Percentiles rank a stretch among this genome's conserved stretches.
Conservation (phyloP, 306 rosid genomes). For the Vigna hirtella region DNA sequence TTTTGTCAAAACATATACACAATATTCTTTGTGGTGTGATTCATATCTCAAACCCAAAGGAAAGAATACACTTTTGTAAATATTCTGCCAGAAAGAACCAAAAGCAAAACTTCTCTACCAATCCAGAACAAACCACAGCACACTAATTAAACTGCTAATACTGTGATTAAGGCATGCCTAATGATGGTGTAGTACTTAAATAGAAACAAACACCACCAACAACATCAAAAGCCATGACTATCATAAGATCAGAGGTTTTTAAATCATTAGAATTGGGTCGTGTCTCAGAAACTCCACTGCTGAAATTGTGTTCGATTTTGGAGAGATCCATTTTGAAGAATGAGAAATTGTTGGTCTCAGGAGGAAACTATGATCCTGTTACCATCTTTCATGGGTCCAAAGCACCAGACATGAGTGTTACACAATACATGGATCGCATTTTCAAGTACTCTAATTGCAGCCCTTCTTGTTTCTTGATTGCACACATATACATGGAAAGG, state of each 20-base stretch:
- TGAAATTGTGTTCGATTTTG: conserved; percentile 45
- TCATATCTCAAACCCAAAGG: conserved; percentile 52
- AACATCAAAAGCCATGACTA: conserved; percentile 13
- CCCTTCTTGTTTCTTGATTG: conserved; percentile 65
- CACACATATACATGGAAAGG: conserved; percentile 74
- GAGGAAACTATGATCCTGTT: conserved; percentile 41
- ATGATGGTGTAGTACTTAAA: neutral
- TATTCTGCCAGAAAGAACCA: conserved; percentile 19
- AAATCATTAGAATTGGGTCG: conserved; percentile 40
- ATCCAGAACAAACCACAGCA: conserved; percentile 8
- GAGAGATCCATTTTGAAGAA: conserved; percentile 58
- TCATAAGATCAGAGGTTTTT: conserved; percentile 11
- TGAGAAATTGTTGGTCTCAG: conserved; percentile 44
- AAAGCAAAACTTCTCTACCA: conserved; percentile 14
- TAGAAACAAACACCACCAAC: neutral
- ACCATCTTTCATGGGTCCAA: conserved; percentile 64
- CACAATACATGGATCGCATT: conserved; percentile 64
- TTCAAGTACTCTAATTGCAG: conserved; percentile 66
- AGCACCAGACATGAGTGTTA: conserved; percentile 62
- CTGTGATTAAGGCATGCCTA: neutral
- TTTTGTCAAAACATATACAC: neutral
- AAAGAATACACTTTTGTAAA: conserved; percentile 53
- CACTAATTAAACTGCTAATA: neutral
- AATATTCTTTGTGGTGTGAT: conserved; percentile 38
- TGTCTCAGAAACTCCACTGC: conserved; percentile 45